Conservation (phyloP, 1,284 basidiomycete genomes). For the Ganoderma sinense region DNA sequence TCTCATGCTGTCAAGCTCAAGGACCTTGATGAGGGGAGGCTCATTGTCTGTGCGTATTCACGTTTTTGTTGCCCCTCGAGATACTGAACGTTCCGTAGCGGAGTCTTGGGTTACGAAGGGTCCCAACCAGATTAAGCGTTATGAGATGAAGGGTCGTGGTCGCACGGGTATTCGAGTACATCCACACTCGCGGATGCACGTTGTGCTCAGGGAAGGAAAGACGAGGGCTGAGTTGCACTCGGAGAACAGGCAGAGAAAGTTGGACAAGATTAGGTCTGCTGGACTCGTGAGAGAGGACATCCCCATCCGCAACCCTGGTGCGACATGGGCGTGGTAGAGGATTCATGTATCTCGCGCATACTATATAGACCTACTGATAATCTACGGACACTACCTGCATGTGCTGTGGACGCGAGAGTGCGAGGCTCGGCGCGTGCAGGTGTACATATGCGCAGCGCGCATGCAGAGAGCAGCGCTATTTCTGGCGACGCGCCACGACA, state of each 20-base stretch:
- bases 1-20: constrained; percentile 87
- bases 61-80: neutral
- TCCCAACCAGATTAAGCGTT: constrained; percentile 62
- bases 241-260: constrained; percentile 68
- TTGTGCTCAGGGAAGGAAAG: constrained; percentile 87
- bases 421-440: neutral
- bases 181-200: constrained; percentile 79
- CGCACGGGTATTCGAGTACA: constrained; percentile 83
- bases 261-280: constrained; percentile 82
- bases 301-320: constrained; percentile 78
- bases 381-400: constrained; percentile 4
- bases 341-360: constrained; percentile 15
- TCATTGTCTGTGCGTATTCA: constrained; percentile 79
- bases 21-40: constrained; percentile 73
- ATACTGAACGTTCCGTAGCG: constrained; percentile 51
- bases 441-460: constrained; percentile 6
- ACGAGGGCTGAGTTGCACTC: constrained; percentile 76
- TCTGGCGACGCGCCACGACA: constrained; percentile 33
- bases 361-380: constrained; percentile 16
- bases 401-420: neutral
- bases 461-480: constrained; percentile 24
- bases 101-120: constrained; percentile 97
- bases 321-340: constrained; percentile 85
- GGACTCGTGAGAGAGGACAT: constrained; percentile 81
- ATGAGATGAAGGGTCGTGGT: constrained; percentile 91